phyloP scores from a whole-genome alignment of 768 basidiomycete genomes.

The Lanmaoa rubissima region DNA sequence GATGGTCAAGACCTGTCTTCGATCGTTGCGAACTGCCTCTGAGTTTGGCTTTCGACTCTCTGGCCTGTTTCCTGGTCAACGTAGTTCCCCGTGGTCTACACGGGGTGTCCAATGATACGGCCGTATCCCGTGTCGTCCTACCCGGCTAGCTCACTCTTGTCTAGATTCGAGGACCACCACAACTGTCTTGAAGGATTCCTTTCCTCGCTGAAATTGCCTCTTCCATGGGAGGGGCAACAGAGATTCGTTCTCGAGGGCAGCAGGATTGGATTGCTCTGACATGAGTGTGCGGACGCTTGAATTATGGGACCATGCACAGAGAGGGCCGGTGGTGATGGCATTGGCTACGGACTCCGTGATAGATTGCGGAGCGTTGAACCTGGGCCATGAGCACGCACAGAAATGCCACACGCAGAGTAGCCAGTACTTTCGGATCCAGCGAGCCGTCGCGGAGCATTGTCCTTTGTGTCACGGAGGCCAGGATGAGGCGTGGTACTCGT shows the following conservation, averaged over 20 bases:
- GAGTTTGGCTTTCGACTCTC: conserved; percentile 25
- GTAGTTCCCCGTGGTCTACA: conserved; percentile 3
- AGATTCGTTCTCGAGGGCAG: conserved; percentile 57
- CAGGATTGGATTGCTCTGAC: conserved; percentile 27
- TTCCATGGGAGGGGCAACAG: conserved; percentile 49
- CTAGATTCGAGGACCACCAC: conserved; percentile 12
- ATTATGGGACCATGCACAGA: conserved; percentile 25
- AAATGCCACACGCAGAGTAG: conserved; percentile 25
- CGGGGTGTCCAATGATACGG: conserved; percentile 13
- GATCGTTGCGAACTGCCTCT: conserved; percentile 12
- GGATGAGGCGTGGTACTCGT: conserved; percentile 3
- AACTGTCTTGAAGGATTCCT: conserved; percentile 11
- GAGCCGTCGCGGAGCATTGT: conserved; percentile 27
- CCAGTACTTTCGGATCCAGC: conserved; percentile 23
- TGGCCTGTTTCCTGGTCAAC: conserved; percentile 19
- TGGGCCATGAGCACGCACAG: conserved; percentile 35
- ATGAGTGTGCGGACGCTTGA: conserved; percentile 7
- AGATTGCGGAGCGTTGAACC: conserved; percentile 19
- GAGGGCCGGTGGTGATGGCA: conserved; percentile 14
- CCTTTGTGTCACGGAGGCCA: not conserved
- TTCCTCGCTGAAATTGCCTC: conserved; percentile 38
- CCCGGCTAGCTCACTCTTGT: conserved; percentile 14
- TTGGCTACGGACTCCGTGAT: not conserved
- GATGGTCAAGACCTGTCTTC: conserved; percentile 35
- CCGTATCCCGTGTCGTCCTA: conserved; percentile 3